A percentile compares a stretch with the other conserved stretches of the same genome.
These are phyloP conservation scores for Saccharomyces hybrid DNA, from an alignment of 1,139 yeast species.

Conservation along the genomic window DNA sequence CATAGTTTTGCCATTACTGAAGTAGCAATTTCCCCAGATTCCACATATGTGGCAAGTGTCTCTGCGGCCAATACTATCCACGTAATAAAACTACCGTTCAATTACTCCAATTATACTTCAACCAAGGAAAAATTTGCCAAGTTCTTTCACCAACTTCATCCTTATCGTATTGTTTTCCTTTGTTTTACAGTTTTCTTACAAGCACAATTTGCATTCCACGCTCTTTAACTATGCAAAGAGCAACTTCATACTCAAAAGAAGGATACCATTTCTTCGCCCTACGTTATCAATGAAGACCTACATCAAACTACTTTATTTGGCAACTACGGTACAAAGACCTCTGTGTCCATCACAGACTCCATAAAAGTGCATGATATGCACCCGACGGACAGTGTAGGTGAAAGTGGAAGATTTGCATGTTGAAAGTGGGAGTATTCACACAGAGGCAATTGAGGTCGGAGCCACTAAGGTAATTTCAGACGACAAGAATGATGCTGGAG, in stretches of 20 bases:
- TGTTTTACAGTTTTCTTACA: slow-evolving; percentile 35
- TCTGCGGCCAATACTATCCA: slow-evolving; percentile 76
- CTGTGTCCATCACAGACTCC: neutral
- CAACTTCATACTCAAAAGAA: slow-evolving; percentile 25
- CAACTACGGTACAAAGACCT: neutral
- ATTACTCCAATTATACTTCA: slow-evolving; percentile 41
- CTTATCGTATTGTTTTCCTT: slow-evolving; percentile 36
- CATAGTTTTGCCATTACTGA: slow-evolving; percentile 80
- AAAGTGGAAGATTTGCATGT: neutral
- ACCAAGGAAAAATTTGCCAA: slow-evolving; percentile 33
- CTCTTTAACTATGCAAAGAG: slow-evolving; percentile 10
- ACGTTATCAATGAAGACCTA: slow-evolving; percentile 18
- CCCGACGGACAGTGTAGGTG: neutral
- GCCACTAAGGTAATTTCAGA: neutral
- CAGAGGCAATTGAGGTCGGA: neutral
- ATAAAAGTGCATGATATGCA: neutral
- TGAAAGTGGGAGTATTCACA: neutral
- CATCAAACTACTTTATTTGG: slow-evolving; percentile 20
- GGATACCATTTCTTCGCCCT: slow-evolving; percentile 28
- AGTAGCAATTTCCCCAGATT: slow-evolving; percentile 62
- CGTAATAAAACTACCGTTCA: slow-evolving; percentile 52
- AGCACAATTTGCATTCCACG: slow-evolving; percentile 35
- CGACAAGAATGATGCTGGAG: neutral
- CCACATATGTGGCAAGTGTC: slow-evolving; percentile 64
- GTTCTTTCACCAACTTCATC: slow-evolving; percentile 40